phyloP scores from a whole-genome alignment of 805 yeast genomes.

The Teunomyces barrocoloradensis region DNA sequence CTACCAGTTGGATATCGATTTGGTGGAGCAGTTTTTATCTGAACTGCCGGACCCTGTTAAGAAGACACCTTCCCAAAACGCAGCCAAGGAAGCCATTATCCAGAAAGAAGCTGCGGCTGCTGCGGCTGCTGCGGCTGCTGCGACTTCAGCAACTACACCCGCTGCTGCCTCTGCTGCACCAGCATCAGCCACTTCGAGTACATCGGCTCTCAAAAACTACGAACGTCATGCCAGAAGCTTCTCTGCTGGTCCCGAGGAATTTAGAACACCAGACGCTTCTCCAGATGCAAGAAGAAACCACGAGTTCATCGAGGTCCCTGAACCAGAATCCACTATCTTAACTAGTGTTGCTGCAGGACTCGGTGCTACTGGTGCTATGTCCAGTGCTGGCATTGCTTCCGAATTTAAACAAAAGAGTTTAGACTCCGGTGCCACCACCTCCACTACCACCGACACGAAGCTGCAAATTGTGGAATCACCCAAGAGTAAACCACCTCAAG shows the following conservation, averaged over 20 bases:
- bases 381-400: background rate
- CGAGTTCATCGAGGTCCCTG: conserved; percentile 29
- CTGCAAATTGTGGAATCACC: no score
- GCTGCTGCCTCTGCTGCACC: conserved; percentile 21
- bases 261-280: conserved; percentile 22
- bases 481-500: background rate
- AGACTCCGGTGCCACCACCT: background rate
- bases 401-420: conserved; percentile 6
- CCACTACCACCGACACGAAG: no score
- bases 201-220: conserved; percentile 10
- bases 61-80: background rate
- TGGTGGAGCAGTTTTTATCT: conserved; percentile 26
- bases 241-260: conserved; percentile 33
- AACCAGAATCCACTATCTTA: conserved; percentile 21
- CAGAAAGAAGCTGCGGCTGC: background rate
- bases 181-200: conserved; percentile 12
- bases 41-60: background rate
- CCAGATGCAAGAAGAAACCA: conserved; percentile 15
- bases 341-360: conserved; percentile 3
- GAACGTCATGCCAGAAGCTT: conserved; percentile 35
- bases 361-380: background rate
- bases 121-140: conserved; percentile 18
- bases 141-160: conserved; percentile 11
- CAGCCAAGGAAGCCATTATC: conserved; percentile 2
- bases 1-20: conserved; percentile 58